A percentile compares a stretch with the other conserved stretches of the same genome.
phyloP scores from a whole-genome alignment of 768 basidiomycete genomes.

The Collybiopsis luxurians region DNA sequence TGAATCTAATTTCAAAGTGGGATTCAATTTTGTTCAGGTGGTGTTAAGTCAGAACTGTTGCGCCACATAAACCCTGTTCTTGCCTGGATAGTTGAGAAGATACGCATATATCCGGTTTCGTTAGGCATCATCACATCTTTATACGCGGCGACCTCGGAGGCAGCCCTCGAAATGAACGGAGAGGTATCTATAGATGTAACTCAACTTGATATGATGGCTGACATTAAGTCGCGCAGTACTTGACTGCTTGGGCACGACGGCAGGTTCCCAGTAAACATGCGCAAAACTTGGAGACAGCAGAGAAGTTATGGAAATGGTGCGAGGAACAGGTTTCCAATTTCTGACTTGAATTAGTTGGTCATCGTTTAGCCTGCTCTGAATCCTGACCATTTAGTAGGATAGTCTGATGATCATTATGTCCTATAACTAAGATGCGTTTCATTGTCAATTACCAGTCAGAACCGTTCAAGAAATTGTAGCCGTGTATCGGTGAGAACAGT shows the following conservation, averaged over 20 bases:
- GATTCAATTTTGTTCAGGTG: conserved; percentile 8
- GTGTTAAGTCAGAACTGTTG: conserved; percentile 23
- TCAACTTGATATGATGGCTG: background rate
- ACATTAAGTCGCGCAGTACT: conserved; percentile 14
- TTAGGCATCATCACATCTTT: conserved; percentile 21
- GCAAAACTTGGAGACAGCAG: conserved; percentile 17
- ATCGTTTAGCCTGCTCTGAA: background rate
- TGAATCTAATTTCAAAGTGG: too few species aligned
- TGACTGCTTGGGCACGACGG: conserved; percentile 23
- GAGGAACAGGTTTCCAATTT: conserved; percentile 19
- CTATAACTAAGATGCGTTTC: background rate
- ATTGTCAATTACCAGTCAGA: too few species aligned
- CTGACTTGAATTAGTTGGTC: background rate
- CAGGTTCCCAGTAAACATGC: conserved; percentile 17
- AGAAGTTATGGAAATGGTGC: conserved; percentile 24
- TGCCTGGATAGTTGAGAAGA: conserved; percentile 17
- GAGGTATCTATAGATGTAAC: conserved; percentile 12
- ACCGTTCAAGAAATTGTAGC: too few species aligned
- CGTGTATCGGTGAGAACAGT: too few species aligned
- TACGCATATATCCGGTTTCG: conserved; percentile 16
- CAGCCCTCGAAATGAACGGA: conserved; percentile 20
- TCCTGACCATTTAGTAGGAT: background rate
- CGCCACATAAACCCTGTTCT: conserved; percentile 21
- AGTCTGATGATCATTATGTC: too few species aligned
- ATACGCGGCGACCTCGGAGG: conserved; percentile 24